Conservation (phyloP, 2,329 filamentous ascomycete species). For the Penicillium concentricum region DNA sequence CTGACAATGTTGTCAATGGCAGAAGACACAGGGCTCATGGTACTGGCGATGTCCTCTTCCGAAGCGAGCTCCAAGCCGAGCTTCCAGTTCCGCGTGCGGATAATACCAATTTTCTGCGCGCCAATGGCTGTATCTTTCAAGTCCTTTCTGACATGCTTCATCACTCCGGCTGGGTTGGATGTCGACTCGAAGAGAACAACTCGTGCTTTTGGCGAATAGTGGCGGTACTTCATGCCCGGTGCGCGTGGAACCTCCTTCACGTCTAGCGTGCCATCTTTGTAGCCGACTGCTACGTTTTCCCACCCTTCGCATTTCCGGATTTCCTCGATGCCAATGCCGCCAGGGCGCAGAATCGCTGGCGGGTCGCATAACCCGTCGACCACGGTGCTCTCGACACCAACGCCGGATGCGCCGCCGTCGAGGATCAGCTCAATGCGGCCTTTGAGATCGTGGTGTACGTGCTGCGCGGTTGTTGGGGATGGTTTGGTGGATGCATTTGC, state of each 20-base stretch:
- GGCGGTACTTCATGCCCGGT: slow-evolving; percentile 98
- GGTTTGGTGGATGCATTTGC: slow-evolving; percentile 94
- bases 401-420: slow-evolving; percentile 80
- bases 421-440: slow-evolving; percentile 83
- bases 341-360: slow-evolving; percentile 79
- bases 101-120: slow-evolving; percentile 38
- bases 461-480: slow-evolving; percentile 84
- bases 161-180: slow-evolving; percentile 27
- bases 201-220: slow-evolving; percentile 87
- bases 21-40: slow-evolving; percentile 23
- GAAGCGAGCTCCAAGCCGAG: slow-evolving; percentile 30
- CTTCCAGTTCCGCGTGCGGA: slow-evolving; percentile 41
- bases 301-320: slow-evolving; percentile 73
- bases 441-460: slow-evolving; percentile 80
- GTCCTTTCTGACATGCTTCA: slow-evolving; percentile 35
- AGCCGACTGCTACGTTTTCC: slow-evolving; percentile 74
- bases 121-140: slow-evolving; percentile 31
- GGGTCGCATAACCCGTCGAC: slow-evolving; percentile 84
- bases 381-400: slow-evolving; percentile 95
- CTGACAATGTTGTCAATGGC: slow-evolving; percentile 26
- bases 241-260: slow-evolving; percentile 70
- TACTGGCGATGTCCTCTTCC: slow-evolving; percentile 22
- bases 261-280: slow-evolving; percentile 71
- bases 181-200: slow-evolving; percentile 77
- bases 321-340: slow-evolving; percentile 80